These are phyloP conservation scores for Aspergillus clavatus DNA, from an alignment of 2,329 filamentous ascomycete genomes.

Conservation along the genomic window DNA sequence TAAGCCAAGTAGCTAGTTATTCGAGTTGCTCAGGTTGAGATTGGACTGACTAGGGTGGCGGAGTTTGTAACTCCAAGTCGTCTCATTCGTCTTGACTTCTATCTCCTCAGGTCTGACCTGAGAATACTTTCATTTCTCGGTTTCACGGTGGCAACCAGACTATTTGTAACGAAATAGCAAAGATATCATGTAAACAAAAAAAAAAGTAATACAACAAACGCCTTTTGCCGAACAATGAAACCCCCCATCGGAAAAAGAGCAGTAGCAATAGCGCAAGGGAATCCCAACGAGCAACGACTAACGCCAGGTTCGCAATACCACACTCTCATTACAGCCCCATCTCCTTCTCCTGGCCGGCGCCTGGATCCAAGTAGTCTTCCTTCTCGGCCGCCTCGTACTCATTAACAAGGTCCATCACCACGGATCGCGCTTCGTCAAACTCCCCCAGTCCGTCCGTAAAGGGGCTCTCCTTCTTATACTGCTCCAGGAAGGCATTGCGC, in stretches of 20 bases:
- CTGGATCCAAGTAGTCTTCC: constrained; percentile 80
- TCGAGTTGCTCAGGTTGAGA: not conserved
- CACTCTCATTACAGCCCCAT: constrained; percentile 17
- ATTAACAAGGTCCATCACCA: constrained; percentile 82
- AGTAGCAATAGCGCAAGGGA: not conserved
- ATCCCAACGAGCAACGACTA: not conserved
- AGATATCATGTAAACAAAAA: no score
- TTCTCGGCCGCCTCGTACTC: constrained; percentile 96
- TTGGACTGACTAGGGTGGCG: not conserved
- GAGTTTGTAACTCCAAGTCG: not conserved
- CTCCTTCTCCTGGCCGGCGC: constrained; percentile 47
- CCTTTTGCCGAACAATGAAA: not conserved
- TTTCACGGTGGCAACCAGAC: not conserved
- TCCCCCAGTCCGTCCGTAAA: constrained; percentile 89
- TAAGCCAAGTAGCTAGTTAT: no score
- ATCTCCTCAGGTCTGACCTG: not conserved
- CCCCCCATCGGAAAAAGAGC: not conserved
- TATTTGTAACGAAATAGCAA: not conserved
- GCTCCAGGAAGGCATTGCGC: constrained; percentile 92
- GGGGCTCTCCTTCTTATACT: constrained; percentile 90
- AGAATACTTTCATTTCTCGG: not conserved
- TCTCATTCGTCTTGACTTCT: not conserved
- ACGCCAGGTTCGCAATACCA: not conserved
- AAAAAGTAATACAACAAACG: not conserved
- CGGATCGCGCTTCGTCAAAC: constrained; percentile 90